Conservation (phyloP, 1,139 yeast genomes). For the Candida sp. region DNA sequence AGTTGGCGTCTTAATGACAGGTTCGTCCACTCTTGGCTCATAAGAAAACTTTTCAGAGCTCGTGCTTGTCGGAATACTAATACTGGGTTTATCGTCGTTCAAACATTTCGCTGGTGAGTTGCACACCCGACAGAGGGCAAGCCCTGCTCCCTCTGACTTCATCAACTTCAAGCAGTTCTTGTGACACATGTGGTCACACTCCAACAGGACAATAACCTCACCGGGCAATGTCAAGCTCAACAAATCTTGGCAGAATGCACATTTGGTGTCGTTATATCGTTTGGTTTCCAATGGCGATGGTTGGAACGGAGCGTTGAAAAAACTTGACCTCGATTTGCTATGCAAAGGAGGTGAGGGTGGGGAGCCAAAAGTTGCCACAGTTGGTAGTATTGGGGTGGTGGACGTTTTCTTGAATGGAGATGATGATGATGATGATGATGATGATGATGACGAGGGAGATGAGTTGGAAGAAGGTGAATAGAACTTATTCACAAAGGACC, state of each 20-base stretch:
- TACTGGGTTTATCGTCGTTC: background rate
- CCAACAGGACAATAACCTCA: conserved; percentile 27
- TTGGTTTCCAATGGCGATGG: conserved; percentile 10
- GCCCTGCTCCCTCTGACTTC: background rate
- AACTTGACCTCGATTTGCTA: background rate
- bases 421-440: background rate
- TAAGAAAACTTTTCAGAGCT: background rate
- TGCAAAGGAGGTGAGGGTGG: background rate
- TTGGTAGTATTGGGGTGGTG: background rate
- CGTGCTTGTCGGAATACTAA: background rate
- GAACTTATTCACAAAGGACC: background rate
- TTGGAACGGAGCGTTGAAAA: background rate
- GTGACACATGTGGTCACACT: conserved; percentile 34
- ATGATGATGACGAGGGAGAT: background rate
- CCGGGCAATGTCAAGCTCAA: conserved; percentile 21
- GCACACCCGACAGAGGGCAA: background rate
- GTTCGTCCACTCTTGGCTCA: background rate
- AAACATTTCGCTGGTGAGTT: background rate
- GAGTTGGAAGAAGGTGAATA: background rate
- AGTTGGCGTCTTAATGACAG: background rate
- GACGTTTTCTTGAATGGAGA: background rate
- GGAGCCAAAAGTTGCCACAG: background rate
- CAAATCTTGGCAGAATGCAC: conserved; percentile 34
- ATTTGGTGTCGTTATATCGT: conserved; percentile 14
- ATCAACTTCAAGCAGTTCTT: conserved; percentile 27